Conservation (phyloP, 148 eudicot genomes). For the Talinum fruticosum region DNA sequence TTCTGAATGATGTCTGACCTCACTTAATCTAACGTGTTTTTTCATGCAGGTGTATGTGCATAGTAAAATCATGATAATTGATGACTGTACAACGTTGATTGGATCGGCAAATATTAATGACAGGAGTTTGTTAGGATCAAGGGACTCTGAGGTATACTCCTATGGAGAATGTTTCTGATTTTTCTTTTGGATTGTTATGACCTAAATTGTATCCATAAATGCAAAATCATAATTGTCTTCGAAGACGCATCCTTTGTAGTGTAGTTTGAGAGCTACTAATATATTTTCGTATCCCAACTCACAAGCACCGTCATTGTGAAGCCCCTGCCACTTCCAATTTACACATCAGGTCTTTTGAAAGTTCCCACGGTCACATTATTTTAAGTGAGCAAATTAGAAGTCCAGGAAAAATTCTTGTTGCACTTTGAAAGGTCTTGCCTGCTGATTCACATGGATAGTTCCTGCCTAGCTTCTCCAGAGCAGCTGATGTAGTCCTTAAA, state of each 20-base stretch:
- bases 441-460: neutral
- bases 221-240: neutral
- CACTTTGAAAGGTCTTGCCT: neutral
- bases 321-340: neutral
- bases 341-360: neutral
- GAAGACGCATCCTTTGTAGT: neutral
- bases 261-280: neutral
- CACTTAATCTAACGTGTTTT: neutral
- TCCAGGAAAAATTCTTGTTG: neutral
- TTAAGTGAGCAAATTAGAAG: neutral
- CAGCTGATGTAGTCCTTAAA: neutral
- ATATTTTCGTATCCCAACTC: neutral
- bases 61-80: slow-evolving; percentile 95
- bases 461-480: neutral
- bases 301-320: neutral
- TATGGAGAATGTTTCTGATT: slow-evolving; percentile 6
- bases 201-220: neutral
- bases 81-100: slow-evolving; percentile 71
- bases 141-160: slow-evolving; percentile 87
- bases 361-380: no score
- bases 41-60: slow-evolving; percentile 85
- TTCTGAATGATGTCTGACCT: neutral
- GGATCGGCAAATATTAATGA: slow-evolving; percentile 98
- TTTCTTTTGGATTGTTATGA: neutral
- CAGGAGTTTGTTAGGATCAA: slow-evolving; percentile 93